Evolutionary conservation across 805 yeast species (phyloP), one percentile per base, ranked within the genome.

Genomic region (Myxozyma neglecta): DNA sequence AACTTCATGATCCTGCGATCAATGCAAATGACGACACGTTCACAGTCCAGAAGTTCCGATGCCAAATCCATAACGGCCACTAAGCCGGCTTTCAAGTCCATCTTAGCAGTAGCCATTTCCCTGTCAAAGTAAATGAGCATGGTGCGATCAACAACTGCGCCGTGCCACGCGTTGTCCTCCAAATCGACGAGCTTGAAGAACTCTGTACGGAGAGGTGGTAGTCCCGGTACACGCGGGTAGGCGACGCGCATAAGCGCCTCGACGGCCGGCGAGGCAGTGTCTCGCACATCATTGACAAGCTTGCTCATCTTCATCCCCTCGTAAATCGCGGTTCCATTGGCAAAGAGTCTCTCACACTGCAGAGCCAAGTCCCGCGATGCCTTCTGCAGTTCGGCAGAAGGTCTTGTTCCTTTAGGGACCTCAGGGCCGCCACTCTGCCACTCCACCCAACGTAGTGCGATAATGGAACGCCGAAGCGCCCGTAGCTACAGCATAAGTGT

Each of bases 351-450:
- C 68, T 68, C 70, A 68, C 70, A 64, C 70, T 68, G 63, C 56
- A 18, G 37, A 55, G 69, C 68, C 64, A 68, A 67, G 60, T 54
- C 68, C 68, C 58, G 52, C 69, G 70, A 68, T 57, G 70, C 70
- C 70, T 68, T 64, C 68, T 56, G 67, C 60, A 43, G 36, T 37
- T 56, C 61, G 16, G 64, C 68, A 35, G 66, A 68, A 67, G 70
- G 70, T 40, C 70, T 68, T 68, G 61, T 44, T 44, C 56, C 55
- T 39, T 24, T 36, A 44, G 60, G 70, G 63, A 56, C 70, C 70
- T 68, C 70, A 68, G 70, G 70, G 68, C 54, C 69, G 70, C 70
- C 70, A 68, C 70, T 68, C 70, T 55, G 70, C 66, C 58, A 56
- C 70, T 55, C 69, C 67, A 37, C 66, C 70, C 68, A 64, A 61